Evolutionary conservation across 129 eudicot species (phyloP), one percentile per base, ranked within the genome.

Genomic region (Lactuca saligna): DNA sequence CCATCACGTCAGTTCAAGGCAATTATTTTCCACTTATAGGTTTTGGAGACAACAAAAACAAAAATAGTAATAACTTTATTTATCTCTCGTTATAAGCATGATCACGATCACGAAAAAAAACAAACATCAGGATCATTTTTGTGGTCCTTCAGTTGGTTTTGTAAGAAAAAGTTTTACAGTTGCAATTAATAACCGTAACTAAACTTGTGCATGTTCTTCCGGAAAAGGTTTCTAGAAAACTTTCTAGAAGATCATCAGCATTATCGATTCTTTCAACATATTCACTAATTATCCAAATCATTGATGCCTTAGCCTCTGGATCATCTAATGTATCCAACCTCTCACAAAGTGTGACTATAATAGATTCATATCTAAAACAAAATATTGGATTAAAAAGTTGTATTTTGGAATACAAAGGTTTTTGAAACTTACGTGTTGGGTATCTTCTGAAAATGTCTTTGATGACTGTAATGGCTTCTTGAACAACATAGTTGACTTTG

Each of bases 251-350:
- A 76, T 91, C 97, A 81, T 91, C 95, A 57, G 97, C 97, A 82
- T 91, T 91, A 80, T 91, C 97, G 63, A 91, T 91, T 85, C 97
- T 87, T 79, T 91, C 97, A 2, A 95, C 97, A 83, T 91, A 91
- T 70, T 91, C 95, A 77, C 97, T 92, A 85, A 91, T 87, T 55
- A 91, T 91, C 97, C 95, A 91, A 71, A 91, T 91, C 97, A 91
- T 91, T 7, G 97, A 91, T 61, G 97, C 97, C 95, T 91, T 91
- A 29, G 97, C 97, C 84, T 91, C 97, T 14, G 97, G 97, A 74
- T 91, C 95, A 78, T 91, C 97, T 76, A 91, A 75, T 7, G 97
- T 91, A 75, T 91, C 97, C 66, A 91, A 77, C 72, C 95, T 91
- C 88, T 91, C 97, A 74, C 97, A 91, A 39, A 91, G 97, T 68